Evolutionary conservation across 2,329 filamentous ascomycete genomes (phyloP).

Genomic region (Chrysoporthe deuterocubensis): DNA sequence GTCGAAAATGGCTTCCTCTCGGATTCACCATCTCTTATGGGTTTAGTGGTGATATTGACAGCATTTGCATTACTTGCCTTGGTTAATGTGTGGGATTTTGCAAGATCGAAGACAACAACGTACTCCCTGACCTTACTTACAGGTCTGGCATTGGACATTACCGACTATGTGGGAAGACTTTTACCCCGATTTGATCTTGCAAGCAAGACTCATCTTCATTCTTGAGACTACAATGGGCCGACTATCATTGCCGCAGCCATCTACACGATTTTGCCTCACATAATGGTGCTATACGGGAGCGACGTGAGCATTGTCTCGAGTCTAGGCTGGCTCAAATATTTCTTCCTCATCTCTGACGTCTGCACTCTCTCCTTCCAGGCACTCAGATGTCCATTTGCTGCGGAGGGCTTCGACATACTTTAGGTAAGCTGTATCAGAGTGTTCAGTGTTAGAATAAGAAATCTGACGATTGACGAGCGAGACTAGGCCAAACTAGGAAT

Average conservation of each 20-base stretch:
- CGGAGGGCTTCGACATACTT: constrained; percentile 38
- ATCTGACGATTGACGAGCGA: constrained; percentile 23
- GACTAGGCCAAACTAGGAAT: constrained; percentile 40
- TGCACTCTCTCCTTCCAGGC: constrained; percentile 41
- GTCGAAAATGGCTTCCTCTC: constrained; percentile 30
- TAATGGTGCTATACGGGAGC: constrained; percentile 52
- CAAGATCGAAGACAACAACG: constrained; percentile 39
- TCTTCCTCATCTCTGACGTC: constrained; percentile 41
- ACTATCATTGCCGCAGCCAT: constrained; percentile 50
- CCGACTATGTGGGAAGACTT: constrained; percentile 52
- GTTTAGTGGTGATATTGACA: constrained; percentile 34
- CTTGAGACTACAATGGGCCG: constrained; percentile 52
- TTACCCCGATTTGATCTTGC: constrained; percentile 43
- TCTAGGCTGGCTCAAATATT: constrained; percentile 41
- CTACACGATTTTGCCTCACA: constrained; percentile 50
- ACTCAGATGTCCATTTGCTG: constrained; percentile 46
- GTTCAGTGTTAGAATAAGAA: not conserved
- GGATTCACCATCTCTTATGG: constrained; percentile 30
- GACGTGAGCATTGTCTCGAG: constrained; percentile 41
- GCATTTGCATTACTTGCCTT: constrained; percentile 34
- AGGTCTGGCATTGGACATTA: constrained; percentile 48
- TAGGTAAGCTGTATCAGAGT: constrained; percentile 40
- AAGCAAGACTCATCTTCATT: constrained; percentile 46
- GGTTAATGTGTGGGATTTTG: constrained; percentile 32
- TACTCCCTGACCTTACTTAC: constrained; percentile 47